phyloP scores from a whole-genome alignment of 305 asterid species.

The Ilex paraguariensis region DNA sequence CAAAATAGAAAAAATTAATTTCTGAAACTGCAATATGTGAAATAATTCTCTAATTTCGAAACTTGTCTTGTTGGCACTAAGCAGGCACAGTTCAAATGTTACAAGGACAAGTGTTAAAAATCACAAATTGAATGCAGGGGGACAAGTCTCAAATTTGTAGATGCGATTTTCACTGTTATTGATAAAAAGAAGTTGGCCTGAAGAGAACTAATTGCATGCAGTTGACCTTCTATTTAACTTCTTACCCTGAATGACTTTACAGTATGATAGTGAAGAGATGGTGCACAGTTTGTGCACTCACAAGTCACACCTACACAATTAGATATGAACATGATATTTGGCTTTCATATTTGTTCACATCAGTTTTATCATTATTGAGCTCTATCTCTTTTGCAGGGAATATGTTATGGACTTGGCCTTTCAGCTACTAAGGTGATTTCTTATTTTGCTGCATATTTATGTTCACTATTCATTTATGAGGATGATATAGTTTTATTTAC shows the following conservation, averaged over 20 bases:
- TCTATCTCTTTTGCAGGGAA: conserved; percentile 45
- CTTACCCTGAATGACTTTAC: neutral
- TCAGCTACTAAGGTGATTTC: conserved; percentile 52
- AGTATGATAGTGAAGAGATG: neutral
- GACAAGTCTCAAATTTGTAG: too few relatives aligned
- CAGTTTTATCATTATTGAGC: conserved; percentile 7
- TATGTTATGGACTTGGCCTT: conserved; percentile 55
- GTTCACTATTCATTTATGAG: neutral
- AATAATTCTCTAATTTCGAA: too few relatives aligned
- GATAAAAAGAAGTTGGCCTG: too few relatives aligned
- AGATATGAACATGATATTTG: neutral
- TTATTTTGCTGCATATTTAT: neutral
- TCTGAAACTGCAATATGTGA: too few relatives aligned
- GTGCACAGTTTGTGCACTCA: neutral
- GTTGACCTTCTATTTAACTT: neutral
- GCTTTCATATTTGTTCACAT: conserved; percentile 1
- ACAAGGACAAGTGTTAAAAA: too few relatives aligned
- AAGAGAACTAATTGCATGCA: neutral
- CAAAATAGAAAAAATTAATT: too few relatives aligned
- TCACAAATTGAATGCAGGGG: too few relatives aligned
- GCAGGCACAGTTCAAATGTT: too few relatives aligned
- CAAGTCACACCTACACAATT: neutral
- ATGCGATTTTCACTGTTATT: too few relatives aligned
- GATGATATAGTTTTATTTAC: neutral
- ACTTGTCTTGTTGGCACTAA: too few relatives aligned